These are phyloP conservation scores for Russula foetens DNA, from an alignment of 768 basidiomycete genomes.

Conservation along the genomic window DNA sequence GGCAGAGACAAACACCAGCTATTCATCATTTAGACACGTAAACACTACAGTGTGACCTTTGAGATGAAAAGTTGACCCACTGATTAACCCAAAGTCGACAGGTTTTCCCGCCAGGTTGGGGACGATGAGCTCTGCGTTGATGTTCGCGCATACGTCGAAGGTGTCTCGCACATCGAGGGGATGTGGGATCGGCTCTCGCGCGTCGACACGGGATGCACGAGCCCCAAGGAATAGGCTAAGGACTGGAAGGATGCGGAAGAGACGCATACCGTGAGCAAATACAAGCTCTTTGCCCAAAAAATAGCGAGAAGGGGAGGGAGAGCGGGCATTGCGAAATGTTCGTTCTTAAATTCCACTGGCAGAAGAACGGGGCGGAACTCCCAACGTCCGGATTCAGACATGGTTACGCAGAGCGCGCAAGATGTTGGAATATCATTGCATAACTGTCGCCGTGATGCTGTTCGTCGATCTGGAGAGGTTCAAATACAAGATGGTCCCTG, in stretches of 20 bases:
- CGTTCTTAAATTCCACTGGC: too few relatives aligned
- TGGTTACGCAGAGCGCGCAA: too few relatives aligned
- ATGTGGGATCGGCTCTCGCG: background rate
- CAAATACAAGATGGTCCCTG: too few relatives aligned
- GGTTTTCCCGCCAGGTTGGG: conserved; percentile 22
- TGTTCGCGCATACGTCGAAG: conserved; percentile 36
- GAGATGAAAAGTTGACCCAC: conserved; percentile 19
- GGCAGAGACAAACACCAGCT: conserved; percentile 41
- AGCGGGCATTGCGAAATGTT: too few relatives aligned
- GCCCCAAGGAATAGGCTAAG: conserved; percentile 4
- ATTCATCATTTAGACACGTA: background rate
- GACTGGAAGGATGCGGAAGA: background rate
- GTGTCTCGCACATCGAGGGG: conserved; percentile 5
- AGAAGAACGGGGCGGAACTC: too few relatives aligned
- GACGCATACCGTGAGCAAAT: conserved; percentile 1
- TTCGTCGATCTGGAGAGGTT: too few relatives aligned
- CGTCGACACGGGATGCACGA: conserved; percentile 3
- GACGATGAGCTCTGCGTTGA: conserved; percentile 29
- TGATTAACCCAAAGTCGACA: conserved; percentile 25
- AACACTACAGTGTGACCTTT: background rate
- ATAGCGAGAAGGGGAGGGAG: too few relatives aligned
- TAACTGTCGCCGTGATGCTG: too few relatives aligned
- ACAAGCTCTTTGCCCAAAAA: too few relatives aligned
- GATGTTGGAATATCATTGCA: too few relatives aligned
- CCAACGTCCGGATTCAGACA: too few relatives aligned